These are phyloP conservation scores for Dichotomocladium elegans DNA, from an alignment of 371 early-diverging fungal genomes.

Conservation along the genomic window DNA sequence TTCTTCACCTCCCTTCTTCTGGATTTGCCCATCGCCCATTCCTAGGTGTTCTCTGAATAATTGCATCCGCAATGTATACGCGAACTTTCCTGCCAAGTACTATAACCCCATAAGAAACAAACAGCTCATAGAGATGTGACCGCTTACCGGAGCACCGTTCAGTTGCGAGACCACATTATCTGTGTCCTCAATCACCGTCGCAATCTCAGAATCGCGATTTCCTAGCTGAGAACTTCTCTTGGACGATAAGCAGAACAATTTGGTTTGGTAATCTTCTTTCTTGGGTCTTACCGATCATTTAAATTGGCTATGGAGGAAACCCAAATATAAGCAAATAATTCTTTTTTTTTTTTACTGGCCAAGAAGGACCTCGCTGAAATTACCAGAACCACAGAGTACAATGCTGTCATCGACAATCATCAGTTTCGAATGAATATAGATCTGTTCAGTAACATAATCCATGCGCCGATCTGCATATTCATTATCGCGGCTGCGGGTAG, in stretches of 20 bases:
- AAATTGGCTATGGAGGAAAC: constrained; percentile 28
- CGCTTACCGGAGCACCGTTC: constrained; percentile 61
- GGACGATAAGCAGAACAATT: not conserved
- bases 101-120: not conserved
- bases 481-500: not conserved
- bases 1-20: constrained; percentile 4
- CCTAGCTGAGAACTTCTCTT: constrained; percentile 80
- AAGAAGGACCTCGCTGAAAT: too few species aligned
- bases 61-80: constrained; percentile 64
- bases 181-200: constrained; percentile 76
- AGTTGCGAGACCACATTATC: constrained; percentile 63
- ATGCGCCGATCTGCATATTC: constrained; percentile 15
- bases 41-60: constrained; percentile 88
- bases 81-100: constrained; percentile 53
- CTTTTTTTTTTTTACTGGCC: too few species aligned
- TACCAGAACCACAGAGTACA: constrained; percentile 63
- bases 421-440: constrained; percentile 86
- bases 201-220: constrained; percentile 90
- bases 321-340: too few species aligned
- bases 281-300: constrained; percentile 35
- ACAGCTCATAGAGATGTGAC: not conserved
- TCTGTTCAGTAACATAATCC: constrained; percentile 67
- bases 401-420: constrained; percentile 80
- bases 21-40: constrained; percentile 23
- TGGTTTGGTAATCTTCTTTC: too few species aligned